Percentiles rank a stretch among this genome's conserved stretches.
These are phyloP conservation scores for Ophiostoma piceae DNA, from an alignment of 2,329 filamentous ascomycete genomes.

Conservation along the genomic window DNA sequence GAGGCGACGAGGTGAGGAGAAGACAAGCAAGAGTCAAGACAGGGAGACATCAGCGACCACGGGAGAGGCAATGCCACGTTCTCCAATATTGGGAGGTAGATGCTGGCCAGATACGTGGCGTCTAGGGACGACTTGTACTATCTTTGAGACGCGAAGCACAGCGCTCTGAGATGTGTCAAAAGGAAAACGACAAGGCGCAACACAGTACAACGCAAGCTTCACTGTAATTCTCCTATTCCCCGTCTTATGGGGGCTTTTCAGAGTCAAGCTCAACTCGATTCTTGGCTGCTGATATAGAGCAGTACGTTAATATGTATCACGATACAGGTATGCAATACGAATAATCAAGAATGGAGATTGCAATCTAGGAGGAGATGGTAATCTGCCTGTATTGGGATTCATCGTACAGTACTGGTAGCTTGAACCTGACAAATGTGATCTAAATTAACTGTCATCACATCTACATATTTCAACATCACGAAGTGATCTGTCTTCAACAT, in stretches of 20 bases:
- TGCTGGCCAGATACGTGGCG: neutral
- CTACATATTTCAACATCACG: neutral
- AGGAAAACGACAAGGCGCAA: neutral
- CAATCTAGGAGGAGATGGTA: neutral
- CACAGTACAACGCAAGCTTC: neutral
- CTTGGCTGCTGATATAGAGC: neutral
- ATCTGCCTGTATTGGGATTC: neutral
- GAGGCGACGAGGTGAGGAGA: neutral
- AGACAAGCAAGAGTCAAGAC: neutral
- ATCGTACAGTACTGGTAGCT: neutral
- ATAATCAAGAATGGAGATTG: neutral
- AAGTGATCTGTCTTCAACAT: neutral
- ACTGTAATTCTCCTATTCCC: neutral
- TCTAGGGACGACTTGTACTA: neutral
- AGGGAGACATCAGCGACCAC: neutral
- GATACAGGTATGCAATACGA: neutral
- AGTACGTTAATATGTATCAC: too few species aligned
- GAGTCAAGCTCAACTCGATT: neutral
- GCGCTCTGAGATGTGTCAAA: neutral
- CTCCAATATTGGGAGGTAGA: neutral
- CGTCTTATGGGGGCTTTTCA: neutral
- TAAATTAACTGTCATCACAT: too few species aligned
- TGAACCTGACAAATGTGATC: neutral
- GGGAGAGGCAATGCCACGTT: conserved; percentile 3
- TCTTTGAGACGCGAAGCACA: neutral